phyloP scores from a whole-genome alignment of 2,329 filamentous ascomycete genomes.

The Ophiostoma ips region DNA sequence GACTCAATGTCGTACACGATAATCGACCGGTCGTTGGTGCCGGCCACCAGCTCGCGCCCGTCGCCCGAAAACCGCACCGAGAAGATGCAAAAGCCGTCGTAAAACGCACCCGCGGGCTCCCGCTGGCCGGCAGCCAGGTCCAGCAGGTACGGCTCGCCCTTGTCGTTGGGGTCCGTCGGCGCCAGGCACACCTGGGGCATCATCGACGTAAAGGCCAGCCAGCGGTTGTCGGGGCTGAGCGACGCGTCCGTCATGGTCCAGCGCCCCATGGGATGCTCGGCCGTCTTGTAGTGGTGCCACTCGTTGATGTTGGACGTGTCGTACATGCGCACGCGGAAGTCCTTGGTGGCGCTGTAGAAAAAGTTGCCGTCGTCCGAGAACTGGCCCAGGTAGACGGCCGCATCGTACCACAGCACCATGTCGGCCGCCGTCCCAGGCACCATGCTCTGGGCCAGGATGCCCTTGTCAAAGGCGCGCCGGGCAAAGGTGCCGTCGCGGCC shows the following conservation, averaged over 20 bases:
- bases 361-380: slow-evolving; percentile 97
- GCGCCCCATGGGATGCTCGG: slow-evolving; percentile 68
- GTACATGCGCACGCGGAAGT: slow-evolving; percentile 93
- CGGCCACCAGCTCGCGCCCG: slow-evolving; percentile 78
- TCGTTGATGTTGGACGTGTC: slow-evolving; percentile 91
- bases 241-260: slow-evolving; percentile 96
- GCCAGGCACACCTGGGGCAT: slow-evolving; percentile 72
- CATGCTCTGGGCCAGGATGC: slow-evolving; percentile 56
- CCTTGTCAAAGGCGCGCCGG: slow-evolving; percentile 35
- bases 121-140: slow-evolving; percentile 45
- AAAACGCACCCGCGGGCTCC: slow-evolving; percentile 13
- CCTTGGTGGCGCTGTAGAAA: slow-evolving; percentile 84
- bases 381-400: slow-evolving; percentile 84
- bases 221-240: slow-evolving; percentile 80
- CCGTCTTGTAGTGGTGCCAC: slow-evolving; percentile 93
- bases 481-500: slow-evolving; percentile 44
- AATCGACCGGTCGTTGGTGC: slow-evolving; percentile 64
- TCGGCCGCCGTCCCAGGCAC: slow-evolving; percentile 68
- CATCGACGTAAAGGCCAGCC: slow-evolving; percentile 85
- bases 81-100: slow-evolving; percentile 54
- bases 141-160: slow-evolving; percentile 65
- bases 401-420: slow-evolving; percentile 74
- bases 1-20: slow-evolving; percentile 89
- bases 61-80: slow-evolving; percentile 88
- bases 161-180: slow-evolving; percentile 71